Evolutionary conservation across 345 rosid genomes (phyloP).

Genomic region (Acer campestre): DNA sequence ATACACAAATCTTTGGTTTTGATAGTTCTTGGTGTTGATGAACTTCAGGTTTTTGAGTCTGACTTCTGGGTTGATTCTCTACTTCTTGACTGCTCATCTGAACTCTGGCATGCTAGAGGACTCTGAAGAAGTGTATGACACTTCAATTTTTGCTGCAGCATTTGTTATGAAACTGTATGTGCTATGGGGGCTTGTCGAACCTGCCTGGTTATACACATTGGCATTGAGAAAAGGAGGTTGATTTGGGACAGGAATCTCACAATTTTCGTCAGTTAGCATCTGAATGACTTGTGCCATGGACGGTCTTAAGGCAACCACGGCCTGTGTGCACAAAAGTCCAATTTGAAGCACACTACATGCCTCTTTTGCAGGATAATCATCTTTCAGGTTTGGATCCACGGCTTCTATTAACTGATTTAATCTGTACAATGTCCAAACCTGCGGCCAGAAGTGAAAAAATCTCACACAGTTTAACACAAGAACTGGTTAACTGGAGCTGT

Average conservation of each 20-base stretch:
- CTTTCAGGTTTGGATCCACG: conserved; percentile 30
- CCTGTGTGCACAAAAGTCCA: conserved; percentile 57
- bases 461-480: not conserved
- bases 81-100: conserved; percentile 27
- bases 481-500: not conserved
- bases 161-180: conserved; percentile 34
- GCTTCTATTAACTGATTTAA: conserved; percentile 42
- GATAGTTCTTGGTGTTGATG: no score
- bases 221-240: conserved; percentile 56
- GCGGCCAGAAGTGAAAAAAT: conserved; percentile 6
- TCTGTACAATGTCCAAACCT: conserved; percentile 54
- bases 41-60: not conserved
- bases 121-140: conserved; percentile 30
- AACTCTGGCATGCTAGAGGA: conserved; percentile 32
- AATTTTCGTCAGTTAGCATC: conserved; percentile 31
- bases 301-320: conserved; percentile 45
- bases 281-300: conserved; percentile 45
- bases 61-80: conserved; percentile 12
- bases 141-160: conserved; percentile 24
- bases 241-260: conserved; percentile 37
- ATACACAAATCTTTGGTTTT: no score
- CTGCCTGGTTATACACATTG: conserved; percentile 10
- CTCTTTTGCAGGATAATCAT: conserved; percentile 31
- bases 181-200: conserved; percentile 26
- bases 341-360: conserved; percentile 42